Base-by-base conservation (phyloP, 2,329 filamentous ascomycete species). In the Fusarium scirpi region DNA sequence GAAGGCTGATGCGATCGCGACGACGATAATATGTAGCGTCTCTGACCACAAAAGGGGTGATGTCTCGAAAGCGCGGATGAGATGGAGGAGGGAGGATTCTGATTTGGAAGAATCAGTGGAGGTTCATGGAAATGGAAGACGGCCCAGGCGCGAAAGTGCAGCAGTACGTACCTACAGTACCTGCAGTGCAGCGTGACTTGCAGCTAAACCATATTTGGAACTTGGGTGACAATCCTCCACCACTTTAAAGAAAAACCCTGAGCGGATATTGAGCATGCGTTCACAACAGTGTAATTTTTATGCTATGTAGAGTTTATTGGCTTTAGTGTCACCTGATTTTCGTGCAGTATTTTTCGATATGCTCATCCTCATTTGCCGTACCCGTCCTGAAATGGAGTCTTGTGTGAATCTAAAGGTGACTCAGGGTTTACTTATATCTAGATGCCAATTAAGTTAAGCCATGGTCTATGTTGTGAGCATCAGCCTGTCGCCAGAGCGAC, bases 111-210 rank as follows among this genome's bases (percentile, higher is more conserved):
- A 69, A 62, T 38, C 57, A 60, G 48, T 52, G 48, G 48, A 52
- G 49, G 51, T 60, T 46, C 55, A 47, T 66, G 55, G 27, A 51
- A 55, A 55, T 55, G 52, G 55, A 72, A 65, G 71, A 71, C 49
- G 66, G 75, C 67, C 59, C 67, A 40, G 72, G 69, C 60, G 60
- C 61, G 69, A 63, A 64, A 51, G 56, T 68, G 58, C 44, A 45
- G 58, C 34, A 38, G 34, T 38, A 38, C 34, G 34, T 66, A 60
- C 43, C 62, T 68, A 65, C 60, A 67, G 63, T 62, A 67, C 69
- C 65, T 61, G 58, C 62, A 69, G 62, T 66, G 65, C 67, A 69
- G 73, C 71, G 69, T 75, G 71, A 73, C 71, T 61, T 38, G 16
- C 20, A 24, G 32, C 73, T 75, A 75, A 56, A 15, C 73, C 58